Evolutionary conservation across 1,284 basidiomycete genomes (phyloP).

Genomic region (Sparassis latifolia): DNA sequence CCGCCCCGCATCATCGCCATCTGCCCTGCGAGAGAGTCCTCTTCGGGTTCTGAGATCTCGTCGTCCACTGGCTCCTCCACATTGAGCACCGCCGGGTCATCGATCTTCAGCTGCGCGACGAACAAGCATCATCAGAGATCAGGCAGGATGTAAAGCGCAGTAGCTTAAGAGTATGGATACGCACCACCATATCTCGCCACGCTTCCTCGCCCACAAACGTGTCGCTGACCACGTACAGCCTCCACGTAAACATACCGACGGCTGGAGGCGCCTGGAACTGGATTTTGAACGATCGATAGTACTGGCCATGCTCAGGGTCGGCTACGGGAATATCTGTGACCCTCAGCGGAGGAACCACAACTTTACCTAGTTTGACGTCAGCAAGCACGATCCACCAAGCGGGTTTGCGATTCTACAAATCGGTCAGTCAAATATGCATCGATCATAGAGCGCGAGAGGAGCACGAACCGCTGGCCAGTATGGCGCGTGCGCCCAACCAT

Average conservation of each 20-base stretch:
- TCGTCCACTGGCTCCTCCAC: slow-evolving; percentile 69
- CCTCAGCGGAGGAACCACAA: slow-evolving; percentile 88
- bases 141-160: slow-evolving; percentile 1
- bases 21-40: slow-evolving; percentile 93
- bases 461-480: slow-evolving; percentile 78
- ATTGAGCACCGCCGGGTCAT: slow-evolving; percentile 56
- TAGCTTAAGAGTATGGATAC: slow-evolving; percentile 19
- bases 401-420: slow-evolving; percentile 66
- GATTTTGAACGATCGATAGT: slow-evolving; percentile 81
- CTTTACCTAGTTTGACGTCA: slow-evolving; percentile 84
- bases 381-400: slow-evolving; percentile 91
- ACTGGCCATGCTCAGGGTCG: slow-evolving; percentile 32
- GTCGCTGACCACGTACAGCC: slow-evolving; percentile 81
- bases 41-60: slow-evolving; percentile 94
- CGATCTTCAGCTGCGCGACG: slow-evolving; percentile 67
- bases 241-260: slow-evolving; percentile 86
- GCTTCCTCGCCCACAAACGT: slow-evolving; percentile 85
- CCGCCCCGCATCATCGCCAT: slow-evolving; percentile 97
- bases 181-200: slow-evolving; percentile 63
- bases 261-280: slow-evolving; percentile 94
- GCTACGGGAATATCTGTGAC: slow-evolving; percentile 73
- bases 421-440: slow-evolving; percentile 1
- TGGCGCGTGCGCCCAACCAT: slow-evolving; percentile 83
- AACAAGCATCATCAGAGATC: not conserved
- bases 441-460: no score